Conservation (phyloP, 2,329 filamentous ascomycete genomes). For the Aspergillus sp. region DNA sequence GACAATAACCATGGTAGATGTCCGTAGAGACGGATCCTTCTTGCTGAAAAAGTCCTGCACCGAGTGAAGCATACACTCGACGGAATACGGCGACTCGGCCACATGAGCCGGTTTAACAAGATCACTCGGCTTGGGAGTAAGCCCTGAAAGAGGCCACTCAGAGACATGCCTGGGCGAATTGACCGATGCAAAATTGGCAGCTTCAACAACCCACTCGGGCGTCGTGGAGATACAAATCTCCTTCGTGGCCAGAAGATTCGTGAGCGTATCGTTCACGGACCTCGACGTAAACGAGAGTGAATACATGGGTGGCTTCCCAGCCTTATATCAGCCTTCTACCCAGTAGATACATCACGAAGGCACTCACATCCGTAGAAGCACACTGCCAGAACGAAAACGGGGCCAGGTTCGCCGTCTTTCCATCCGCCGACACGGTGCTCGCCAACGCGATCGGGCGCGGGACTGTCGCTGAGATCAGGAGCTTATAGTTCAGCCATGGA, state of each 20-base stretch:
- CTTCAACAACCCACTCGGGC: conserved; percentile 77
- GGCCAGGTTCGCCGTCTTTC: conserved; percentile 67
- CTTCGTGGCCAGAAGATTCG: conserved; percentile 66
- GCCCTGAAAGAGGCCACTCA: conserved; percentile 77
- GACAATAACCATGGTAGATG: conserved; percentile 66
- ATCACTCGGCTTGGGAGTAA: conserved; percentile 65
- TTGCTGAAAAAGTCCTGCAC: conserved; percentile 64
- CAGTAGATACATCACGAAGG: conserved; percentile 66
- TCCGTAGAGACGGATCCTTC: background rate
- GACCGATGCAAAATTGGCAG: conserved; percentile 73
- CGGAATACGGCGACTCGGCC: conserved; percentile 73
- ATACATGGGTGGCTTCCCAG: conserved; percentile 72
- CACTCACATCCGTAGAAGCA: background rate
- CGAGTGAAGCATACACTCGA: conserved; percentile 69
- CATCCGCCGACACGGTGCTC: conserved; percentile 58
- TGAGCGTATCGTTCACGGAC: conserved; percentile 72
- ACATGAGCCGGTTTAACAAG: conserved; percentile 71
- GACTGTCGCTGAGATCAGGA: conserved; percentile 76
- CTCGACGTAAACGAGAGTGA: conserved; percentile 56
- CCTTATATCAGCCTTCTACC: conserved; percentile 50
- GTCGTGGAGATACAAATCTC: conserved; percentile 88
- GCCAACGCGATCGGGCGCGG: conserved; percentile 74
- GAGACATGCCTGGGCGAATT: conserved; percentile 73
- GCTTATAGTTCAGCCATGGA: conserved; percentile 77
- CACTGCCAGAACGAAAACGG: conserved; percentile 58